Base-by-base conservation (phyloP, 306 rosid species). In the Fragaria ananassa region DNA sequence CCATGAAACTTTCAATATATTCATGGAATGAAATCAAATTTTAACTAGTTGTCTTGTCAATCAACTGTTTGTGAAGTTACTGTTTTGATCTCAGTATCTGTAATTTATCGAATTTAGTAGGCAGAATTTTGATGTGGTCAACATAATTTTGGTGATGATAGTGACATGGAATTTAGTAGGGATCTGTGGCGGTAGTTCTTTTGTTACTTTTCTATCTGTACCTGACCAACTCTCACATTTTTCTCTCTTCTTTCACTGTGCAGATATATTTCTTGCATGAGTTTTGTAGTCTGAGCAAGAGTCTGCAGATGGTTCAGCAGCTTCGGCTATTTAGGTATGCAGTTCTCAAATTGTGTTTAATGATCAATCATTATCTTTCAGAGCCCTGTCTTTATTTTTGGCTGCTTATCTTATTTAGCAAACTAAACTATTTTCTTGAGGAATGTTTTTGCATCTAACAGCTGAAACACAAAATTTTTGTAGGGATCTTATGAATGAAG, bases 401-500 rank as follows among this genome's bases (percentile, higher is more conserved):
- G 34, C 45, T 62, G 76, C 74, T 62, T 77, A 50, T n/a, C 42
- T 69, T 27, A 71, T 45, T 23, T 47, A 27, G 42, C 35, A 54
- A 65, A 57, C 41, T 23, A 42, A 61, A 25, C 27, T 2, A 60
- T 74, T 67, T 61, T 70, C 19, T 82, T 71, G 49, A 46, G 72
- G 49, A 77, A 27, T 57, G 35, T 53, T 10, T 49, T 72, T 51
- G 67, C 74, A 34, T 54, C 65, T 66, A 73, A 79, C 54, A 44
- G 81, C 50, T 66, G 74, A 82, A 60, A 37, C 61, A 84, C 54
- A 78, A 74, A 44, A 74, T 80, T 66, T 57, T 72, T 85, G 81
- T 78, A 94, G 98, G 93, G 97, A 94, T 86, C 91, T 94, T 68
- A 87, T 85, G 93, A 91, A 87, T 82, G 98, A 94, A 88, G 98